Base-by-base conservation (phyloP, 805 yeast species). In the Starmerella powellii region DNA sequence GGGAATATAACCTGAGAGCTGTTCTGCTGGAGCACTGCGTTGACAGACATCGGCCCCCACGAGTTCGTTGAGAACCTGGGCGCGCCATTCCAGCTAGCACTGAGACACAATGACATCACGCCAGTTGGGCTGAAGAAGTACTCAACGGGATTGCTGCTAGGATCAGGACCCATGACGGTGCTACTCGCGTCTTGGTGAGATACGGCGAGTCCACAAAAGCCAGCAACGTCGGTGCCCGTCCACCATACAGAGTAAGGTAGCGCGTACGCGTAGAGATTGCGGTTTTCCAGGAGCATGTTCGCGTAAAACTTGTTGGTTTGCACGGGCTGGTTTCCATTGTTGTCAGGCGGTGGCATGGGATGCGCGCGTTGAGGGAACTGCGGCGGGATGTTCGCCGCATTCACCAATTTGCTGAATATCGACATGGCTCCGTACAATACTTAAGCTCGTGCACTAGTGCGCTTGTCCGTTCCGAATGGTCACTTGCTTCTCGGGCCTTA, bases 271-370 rank as follows among this genome's bases (percentile, higher is more conserved):
- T 74, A 70, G 39, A 67, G 64, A 19, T 65, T 64, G 57, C 77
- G 84, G 38, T 61, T 61, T 16, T 66, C 80, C 16, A 80, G 64
- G 45, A 77, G 63, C 59, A 82, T 59, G 57, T 83, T 82, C 24
- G 74, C 71, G 62, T 73, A 80, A 61, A 82, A 83, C 60, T 80
- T 82, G 65, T 83, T 82, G 15, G 94, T 84, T 51, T 77, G 73
- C 47, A 71, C 70, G 2, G 80, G 66, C 42, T 44, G 39, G 28
- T 72, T 72, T 8, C 55, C 55, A 15, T 78, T 74, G 33, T 71
- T 55, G 15, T 59, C 66, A 18, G 64, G 65, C 2, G 56, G 56
- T 6, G 50, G 46, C 40, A 39, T 30, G 10, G 58, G 58, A 34
- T 54, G 58, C 17, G 38, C 41, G 24, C 43, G 31, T 47, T 70